Conservation (phyloP, 108 stramenopile species). For the Pelagomonas calceolata region DNA sequence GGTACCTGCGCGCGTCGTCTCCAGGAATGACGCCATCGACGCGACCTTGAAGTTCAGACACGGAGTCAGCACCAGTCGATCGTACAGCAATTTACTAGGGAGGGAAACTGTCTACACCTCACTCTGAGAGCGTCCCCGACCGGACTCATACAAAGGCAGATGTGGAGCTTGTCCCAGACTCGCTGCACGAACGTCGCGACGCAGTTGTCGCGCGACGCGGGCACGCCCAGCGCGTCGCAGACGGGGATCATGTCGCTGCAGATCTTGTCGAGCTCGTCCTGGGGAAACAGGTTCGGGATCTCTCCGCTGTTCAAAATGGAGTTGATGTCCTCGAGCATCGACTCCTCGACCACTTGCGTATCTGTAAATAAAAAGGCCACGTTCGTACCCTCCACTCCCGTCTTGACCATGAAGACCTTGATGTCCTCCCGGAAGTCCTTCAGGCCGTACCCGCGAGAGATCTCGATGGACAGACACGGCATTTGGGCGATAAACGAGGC, state of each 20-base stretch:
- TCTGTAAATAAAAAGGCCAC: constrained; percentile 50
- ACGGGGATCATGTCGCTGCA: constrained; percentile 41
- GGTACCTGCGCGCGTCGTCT: too few relatives aligned
- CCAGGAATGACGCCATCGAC: too few relatives aligned
- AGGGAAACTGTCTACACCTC: constrained; percentile 47
- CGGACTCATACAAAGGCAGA: constrained; percentile 47
- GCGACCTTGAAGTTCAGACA: too few relatives aligned
- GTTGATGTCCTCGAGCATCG: constrained; percentile 58
- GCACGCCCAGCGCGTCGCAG: constrained; percentile 41
- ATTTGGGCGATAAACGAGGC: constrained; percentile 39
- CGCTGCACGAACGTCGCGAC: constrained; percentile 30
- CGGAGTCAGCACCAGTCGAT: constrained; percentile 56
- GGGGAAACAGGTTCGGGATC: constrained; percentile 46
- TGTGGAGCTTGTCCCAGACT: constrained; percentile 47
- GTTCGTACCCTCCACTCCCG: constrained; percentile 42
- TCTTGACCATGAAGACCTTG: constrained; percentile 43
- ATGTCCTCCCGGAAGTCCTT: constrained; percentile 53
- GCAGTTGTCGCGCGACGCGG: constrained; percentile 47
- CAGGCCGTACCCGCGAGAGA: constrained; percentile 47
- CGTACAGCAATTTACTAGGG: constrained; percentile 54
- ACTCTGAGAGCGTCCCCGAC: constrained; percentile 51
- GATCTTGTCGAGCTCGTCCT: constrained; percentile 45
- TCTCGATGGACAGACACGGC: constrained; percentile 42
- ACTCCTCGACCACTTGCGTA: constrained; percentile 53
- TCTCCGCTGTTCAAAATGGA: constrained; percentile 55